Evolutionary conservation across 495 filamentous ascomycete species (phyloP), one percentile per base, ranked within the genome.

Genomic region (Echria macrotheca): DNA sequence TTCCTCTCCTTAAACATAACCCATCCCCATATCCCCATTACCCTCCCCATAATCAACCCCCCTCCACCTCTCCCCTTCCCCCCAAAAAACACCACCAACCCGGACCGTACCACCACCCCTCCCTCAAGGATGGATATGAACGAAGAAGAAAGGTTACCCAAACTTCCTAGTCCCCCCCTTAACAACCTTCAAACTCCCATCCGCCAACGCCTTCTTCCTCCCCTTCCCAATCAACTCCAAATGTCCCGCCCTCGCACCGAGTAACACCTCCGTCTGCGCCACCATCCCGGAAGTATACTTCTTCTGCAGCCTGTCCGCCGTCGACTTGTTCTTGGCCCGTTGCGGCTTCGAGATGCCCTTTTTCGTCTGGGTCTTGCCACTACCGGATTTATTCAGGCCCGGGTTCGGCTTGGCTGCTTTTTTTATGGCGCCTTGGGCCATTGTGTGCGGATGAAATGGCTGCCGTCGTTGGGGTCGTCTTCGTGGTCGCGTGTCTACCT

Each of bases 131-230:
- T n/a, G n/a, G n/a, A n/a, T n/a, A n/a, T n/a, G n/a, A n/a, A n/a
- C n/a, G n/a, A n/a, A n/a, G n/a, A n/a, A n/a, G n/a, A n/a, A n/a
- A n/a, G n/a, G 42, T 72, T 65, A 75, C 8, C 72, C 72, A 63
- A 75, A 75, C 69, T 74, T 75, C 53, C 67, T 36, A n/a, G 53
- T 61, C 11, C 71, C 71, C 4, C 71, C 72, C 65, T 73, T 73
- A 19, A 21, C 36, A 11, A 45, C 55, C 26, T 56, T 55, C 25
- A 36, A 39, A n/a, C n/a, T n/a, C 42, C 56, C 44, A 24, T 55
- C 43, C 8, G 31, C 51, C 35, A 47, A 41, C 55, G 42, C 52
- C 41, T 58, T 63, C 60, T 73, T 71, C 55, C 67, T 52, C 5
- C 70, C 72, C 60, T 72, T 68, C 33, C 70, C 71, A 43, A 75